Evolutionary conservation across 2,329 filamentous ascomycete genomes (phyloP).

Genomic region (Lecanosticta acicola): DNA sequence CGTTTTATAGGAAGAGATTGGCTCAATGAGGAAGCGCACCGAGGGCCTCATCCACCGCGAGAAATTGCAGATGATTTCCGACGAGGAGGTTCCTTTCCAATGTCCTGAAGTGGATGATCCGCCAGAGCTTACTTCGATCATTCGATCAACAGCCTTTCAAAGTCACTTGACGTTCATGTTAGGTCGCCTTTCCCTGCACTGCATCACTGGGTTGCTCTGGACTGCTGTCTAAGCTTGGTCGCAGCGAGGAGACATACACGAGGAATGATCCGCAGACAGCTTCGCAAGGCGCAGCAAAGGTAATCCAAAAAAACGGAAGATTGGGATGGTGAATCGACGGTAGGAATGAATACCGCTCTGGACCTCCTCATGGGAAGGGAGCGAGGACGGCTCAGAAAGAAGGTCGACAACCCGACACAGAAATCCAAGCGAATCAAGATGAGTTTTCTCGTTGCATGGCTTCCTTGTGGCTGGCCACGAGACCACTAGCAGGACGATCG

Average conservation of each 20-base stretch:
- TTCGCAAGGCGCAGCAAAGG: constrained; percentile 31
- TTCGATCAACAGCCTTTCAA: constrained; percentile 15
- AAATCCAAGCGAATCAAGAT: constrained; percentile 22
- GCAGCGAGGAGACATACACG: constrained; percentile 22
- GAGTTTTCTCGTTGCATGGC: constrained; percentile 34
- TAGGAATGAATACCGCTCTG: constrained; percentile 21
- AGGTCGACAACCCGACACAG: constrained; percentile 22
- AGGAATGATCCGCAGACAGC: constrained; percentile 30
- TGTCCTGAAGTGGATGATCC: constrained; percentile 21
- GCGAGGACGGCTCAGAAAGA: constrained; percentile 33
- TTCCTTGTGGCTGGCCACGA: constrained; percentile 43
- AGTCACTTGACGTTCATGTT: constrained; percentile 20
- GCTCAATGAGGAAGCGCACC: constrained; percentile 18
- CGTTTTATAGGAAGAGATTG: constrained; percentile 34
- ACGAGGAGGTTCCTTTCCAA: constrained; percentile 7
- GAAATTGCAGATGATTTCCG: constrained; percentile 2
- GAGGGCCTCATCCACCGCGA: constrained; percentile 9
- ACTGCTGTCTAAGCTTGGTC: constrained; percentile 7
- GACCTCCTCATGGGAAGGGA: constrained; percentile 36
- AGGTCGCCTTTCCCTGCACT: constrained; percentile 21
- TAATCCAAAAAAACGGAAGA: constrained; percentile 25
- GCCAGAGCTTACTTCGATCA: constrained; percentile 19
- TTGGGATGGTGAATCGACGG: constrained; percentile 24
- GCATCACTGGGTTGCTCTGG: constrained; percentile 22
- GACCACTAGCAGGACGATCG: constrained; percentile 40